phyloP scores from a whole-genome alignment of 179 eudicot genomes.

The Drosera spatulata region DNA sequence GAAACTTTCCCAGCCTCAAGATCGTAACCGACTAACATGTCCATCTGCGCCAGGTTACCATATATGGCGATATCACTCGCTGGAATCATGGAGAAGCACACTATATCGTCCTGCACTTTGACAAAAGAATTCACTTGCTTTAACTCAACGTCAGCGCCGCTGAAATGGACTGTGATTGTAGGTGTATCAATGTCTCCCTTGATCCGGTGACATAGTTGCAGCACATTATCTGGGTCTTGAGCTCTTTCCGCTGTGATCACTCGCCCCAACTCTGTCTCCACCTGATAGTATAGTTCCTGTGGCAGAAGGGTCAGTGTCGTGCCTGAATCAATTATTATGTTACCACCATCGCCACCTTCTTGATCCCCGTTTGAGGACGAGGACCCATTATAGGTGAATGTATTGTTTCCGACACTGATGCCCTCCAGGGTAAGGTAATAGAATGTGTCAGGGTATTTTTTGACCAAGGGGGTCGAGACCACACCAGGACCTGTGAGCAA shows the following conservation, averaged over 20 bases:
- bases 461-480: constrained; percentile 26
- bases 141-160: constrained; percentile 25
- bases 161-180: constrained; percentile 14
- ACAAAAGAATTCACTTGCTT: constrained; percentile 10
- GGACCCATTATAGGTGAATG: background rate
- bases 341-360: constrained; percentile 10
- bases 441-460: constrained; percentile 6
- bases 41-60: no score
- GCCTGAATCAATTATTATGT: constrained; percentile 50
- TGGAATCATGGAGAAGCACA: background rate
- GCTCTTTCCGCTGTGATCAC: constrained; percentile 9
- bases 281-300: background rate
- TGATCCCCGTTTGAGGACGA: background rate
- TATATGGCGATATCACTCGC: constrained; percentile 7
- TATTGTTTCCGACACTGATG: constrained; percentile 18
- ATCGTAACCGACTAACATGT: no score
- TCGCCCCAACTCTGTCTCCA: constrained; percentile 3
- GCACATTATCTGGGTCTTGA: constrained; percentile 9
- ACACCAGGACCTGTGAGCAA: constrained; percentile 14
- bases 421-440: constrained; percentile 37
- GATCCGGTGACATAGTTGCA: constrained; percentile 29
- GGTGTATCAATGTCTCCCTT: constrained; percentile 16
- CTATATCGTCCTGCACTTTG: background rate
- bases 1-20: no score
- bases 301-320: constrained; percentile 40